Evolutionary conservation across 495 filamentous ascomycete species (phyloP).

Genomic region (Podospora anserina): DNA sequence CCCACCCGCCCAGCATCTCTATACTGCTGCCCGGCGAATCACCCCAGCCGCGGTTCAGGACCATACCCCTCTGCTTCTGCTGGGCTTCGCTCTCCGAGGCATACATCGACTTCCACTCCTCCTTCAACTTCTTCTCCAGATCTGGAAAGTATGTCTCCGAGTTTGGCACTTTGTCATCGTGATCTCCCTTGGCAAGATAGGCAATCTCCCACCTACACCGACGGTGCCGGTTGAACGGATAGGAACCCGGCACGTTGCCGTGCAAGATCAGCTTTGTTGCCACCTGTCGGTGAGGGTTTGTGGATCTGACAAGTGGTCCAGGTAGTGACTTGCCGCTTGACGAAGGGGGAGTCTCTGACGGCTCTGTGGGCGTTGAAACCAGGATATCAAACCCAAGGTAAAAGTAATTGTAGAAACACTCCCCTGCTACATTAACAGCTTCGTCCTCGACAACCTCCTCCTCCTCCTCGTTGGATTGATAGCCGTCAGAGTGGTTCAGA

Average conservation of each 20-base stretch:
- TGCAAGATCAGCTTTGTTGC: constrained; percentile 90
- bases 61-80: constrained; percentile 71
- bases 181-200: constrained; percentile 41
- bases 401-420: constrained; percentile 97
- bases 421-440: constrained; percentile 51
- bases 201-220: constrained; percentile 82
- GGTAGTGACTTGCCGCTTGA: constrained; percentile 34
- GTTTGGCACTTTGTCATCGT: constrained; percentile 40
- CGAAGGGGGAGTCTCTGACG: constrained; percentile 60
- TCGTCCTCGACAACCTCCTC: constrained; percentile 56
- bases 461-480: constrained; percentile 49
- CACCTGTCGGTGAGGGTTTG: constrained; percentile 58
- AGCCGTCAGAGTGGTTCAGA: constrained; percentile 71
- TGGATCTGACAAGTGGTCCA: constrained; percentile 37
- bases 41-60: constrained; percentile 84
- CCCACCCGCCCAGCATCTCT: constrained; percentile 86
- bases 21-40: constrained; percentile 88
- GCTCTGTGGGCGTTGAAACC: constrained; percentile 67
- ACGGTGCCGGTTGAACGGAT: constrained; percentile 92
- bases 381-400: constrained; percentile 93
- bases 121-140: constrained; percentile 61
- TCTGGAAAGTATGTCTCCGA: constrained; percentile 78
- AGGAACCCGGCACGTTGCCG: constrained; percentile 90
- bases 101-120: constrained; percentile 70
- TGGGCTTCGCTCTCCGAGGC: constrained; percentile 58